Evolutionary conservation across 2,329 filamentous ascomycete species (phyloP).

Genomic region (Aspergillus sp.): DNA sequence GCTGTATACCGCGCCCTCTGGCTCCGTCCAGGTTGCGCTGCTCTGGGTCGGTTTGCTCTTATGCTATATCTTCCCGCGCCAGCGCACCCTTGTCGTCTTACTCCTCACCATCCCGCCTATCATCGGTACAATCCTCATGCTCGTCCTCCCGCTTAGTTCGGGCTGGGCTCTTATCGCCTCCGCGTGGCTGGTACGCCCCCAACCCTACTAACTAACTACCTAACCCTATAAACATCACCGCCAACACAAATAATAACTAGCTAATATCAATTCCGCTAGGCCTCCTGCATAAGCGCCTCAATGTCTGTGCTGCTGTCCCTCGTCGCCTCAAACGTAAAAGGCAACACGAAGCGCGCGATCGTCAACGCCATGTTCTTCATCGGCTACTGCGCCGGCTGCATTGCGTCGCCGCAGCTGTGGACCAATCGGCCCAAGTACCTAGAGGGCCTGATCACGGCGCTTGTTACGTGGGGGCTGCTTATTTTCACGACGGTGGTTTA

Average conservation of each 20-base stretch:
- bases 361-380: conserved; percentile 53
- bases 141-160: conserved; percentile 33
- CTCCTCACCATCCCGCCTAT: conserved; percentile 32
- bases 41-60: neutral
- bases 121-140: conserved; percentile 46
- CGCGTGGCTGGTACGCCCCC: conserved; percentile 43
- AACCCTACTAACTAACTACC: conserved; percentile 18
- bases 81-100: neutral
- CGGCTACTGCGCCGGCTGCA: conserved; percentile 50
- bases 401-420: conserved; percentile 52
- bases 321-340: conserved; percentile 51
- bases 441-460: conserved; percentile 45
- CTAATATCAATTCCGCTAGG: neutral
- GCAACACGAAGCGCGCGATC: conserved; percentile 52
- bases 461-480: conserved; percentile 2
- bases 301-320: conserved; percentile 47
- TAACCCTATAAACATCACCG: no score
- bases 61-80: neutral
- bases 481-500: neutral
- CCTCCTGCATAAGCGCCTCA: conserved; percentile 40
- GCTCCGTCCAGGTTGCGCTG: neutral
- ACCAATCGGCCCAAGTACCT: conserved; percentile 43
- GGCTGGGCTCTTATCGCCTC: conserved; percentile 52
- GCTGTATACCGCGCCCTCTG: conserved; percentile 1
- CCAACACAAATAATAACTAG: neutral